These are phyloP conservation scores for Cubamyces sp. DNA, from an alignment of 768 basidiomycete species.

Conservation along the genomic window DNA sequence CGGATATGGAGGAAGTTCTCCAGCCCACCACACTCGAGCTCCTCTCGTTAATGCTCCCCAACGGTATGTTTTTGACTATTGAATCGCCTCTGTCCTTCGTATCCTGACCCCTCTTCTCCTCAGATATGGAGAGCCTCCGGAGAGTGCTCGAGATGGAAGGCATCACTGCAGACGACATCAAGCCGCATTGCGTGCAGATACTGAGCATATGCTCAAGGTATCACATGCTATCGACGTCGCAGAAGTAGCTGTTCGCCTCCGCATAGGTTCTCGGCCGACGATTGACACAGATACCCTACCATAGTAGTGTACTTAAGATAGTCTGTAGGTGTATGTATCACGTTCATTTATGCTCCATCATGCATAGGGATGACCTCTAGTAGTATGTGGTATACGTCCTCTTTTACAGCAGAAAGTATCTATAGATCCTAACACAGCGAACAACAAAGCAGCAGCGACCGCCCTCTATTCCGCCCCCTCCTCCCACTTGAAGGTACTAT, in stretches of 20 bases:
- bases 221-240: slow-evolving; percentile 4
- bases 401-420: background rate
- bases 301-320: background rate
- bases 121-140: slow-evolving; percentile 13
- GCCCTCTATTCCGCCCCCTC: slow-evolving; percentile 13
- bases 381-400: background rate
- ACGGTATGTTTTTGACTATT: slow-evolving; percentile 1
- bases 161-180: background rate
- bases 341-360: background rate
- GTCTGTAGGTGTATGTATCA: background rate
- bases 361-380: too few relatives aligned
- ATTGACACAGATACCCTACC: too few relatives aligned
- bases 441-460: background rate
- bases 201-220: slow-evolving; percentile 15
- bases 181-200: background rate
- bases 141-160: background rate
- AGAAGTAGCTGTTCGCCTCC: background rate
- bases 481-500: slow-evolving; percentile 36
- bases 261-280: too few relatives aligned
- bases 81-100: background rate
- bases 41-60: slow-evolving; percentile 7
- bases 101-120: background rate
- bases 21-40: background rate
- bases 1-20: background rate
- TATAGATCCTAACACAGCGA: background rate